Base-by-base conservation (phyloP, 129 eudicot genomes). In the Pulicaria dysenterica region DNA sequence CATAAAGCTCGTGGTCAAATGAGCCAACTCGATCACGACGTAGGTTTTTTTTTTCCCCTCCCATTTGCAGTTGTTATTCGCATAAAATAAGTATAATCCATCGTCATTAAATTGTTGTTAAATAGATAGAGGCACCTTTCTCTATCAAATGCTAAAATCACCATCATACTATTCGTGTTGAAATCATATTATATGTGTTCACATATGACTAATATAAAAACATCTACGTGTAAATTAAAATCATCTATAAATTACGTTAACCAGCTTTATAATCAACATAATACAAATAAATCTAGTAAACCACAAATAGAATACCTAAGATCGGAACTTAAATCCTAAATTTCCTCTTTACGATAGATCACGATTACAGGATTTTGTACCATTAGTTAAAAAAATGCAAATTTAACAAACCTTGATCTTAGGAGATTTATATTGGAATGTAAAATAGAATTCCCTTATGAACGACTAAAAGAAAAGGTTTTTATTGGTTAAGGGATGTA, bases 131-230 rank as follows among this genome's bases (percentile, higher is more conserved):
- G 76, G 71, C 77, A 36, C 48, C 11, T 62, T 64, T 42, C 70
- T 11, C 31, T 19, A 43, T 77, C 62, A 69, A 11, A 67, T 45
- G 9, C 16, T 14, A 39, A 63, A 17, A 50, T 77, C 58, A 43
- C 81, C 31, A 77, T 77, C 81, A 77, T 7, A 77, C 70, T 53
- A 61, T 50, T 17, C 77, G 81, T 77, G 61, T 62, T 44, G 40
- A 61, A 70, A 50, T 78, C 16, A 53, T 48, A 68, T 76, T 69
- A 66, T 70, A 60, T 19, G 63, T 37, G 31, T 75, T 64, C 37
- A 55, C 55, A 53, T 75, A 37, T 2, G n/a, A 24, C 9, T 66
- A 70, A 78, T 43, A 64, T 64, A 43, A 51, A 41, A 11, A 15
- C 14, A 50, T 31, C 64, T 31, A n/a, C 66, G 56, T 65, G 42